Conservation (phyloP, 441 rosid species). For the Adansonia madagascariensis region DNA sequence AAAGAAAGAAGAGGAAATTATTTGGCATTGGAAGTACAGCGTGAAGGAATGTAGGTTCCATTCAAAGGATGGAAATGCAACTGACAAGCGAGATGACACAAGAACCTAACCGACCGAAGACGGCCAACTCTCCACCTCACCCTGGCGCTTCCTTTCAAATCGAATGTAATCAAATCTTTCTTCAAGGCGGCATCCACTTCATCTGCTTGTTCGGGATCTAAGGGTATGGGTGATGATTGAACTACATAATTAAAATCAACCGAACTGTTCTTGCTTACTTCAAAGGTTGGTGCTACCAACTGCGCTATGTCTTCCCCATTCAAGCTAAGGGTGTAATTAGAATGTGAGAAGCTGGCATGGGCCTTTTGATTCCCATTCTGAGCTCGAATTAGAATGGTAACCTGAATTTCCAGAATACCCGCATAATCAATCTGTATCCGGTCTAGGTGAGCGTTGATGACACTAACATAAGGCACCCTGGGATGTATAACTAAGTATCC, state of each 20-base stretch:
- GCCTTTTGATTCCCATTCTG: constrained; percentile 72
- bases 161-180: constrained; percentile 53
- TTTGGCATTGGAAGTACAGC: constrained; percentile 66
- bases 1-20: constrained; percentile 28
- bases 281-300: constrained; percentile 47
- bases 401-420: constrained; percentile 58
- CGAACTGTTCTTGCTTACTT: constrained; percentile 56
- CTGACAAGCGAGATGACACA: constrained; percentile 55
- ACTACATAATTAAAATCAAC: constrained; percentile 45
- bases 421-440: constrained; percentile 41
- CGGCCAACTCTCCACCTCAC: constrained; percentile 70
- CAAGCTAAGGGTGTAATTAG: constrained; percentile 47
- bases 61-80: constrained; percentile 60
- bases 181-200: constrained; percentile 44
- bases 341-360: constrained; percentile 56
- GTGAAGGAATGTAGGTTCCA: constrained; percentile 42
- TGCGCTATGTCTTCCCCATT: constrained; percentile 50
- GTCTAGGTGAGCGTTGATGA: constrained; percentile 58
- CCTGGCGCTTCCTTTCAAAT: constrained; percentile 61
- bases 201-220: constrained; percentile 47
- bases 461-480: constrained; percentile 66
- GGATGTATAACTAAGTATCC: constrained; percentile 81
- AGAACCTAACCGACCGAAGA: constrained; percentile 62
- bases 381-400: constrained; percentile 51
- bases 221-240: constrained; percentile 63